phyloP scores from a whole-genome alignment of 306 rosid species.

The Casuarina cunninghamiana region DNA sequence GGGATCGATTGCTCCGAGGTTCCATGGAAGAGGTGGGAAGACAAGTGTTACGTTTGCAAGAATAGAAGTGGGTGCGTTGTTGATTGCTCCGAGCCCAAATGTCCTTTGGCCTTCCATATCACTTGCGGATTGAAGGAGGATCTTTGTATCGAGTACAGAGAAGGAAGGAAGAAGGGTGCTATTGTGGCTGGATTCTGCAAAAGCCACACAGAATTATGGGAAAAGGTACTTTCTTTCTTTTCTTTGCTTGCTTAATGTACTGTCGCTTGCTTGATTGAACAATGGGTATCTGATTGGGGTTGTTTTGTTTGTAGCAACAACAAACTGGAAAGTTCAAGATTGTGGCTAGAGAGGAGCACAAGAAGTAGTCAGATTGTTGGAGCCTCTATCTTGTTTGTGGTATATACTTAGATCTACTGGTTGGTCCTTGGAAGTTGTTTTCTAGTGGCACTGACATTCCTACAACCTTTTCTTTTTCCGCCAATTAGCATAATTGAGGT shows the following conservation, averaged over 20 bases:
- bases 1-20: conserved; percentile 73
- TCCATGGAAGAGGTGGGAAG: conserved; percentile 57
- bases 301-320: conserved; percentile 71
- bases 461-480: neutral
- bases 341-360: conserved; percentile 58
- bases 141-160: conserved; percentile 63
- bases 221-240: conserved; percentile 42
- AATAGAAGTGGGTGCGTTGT: conserved; percentile 51
- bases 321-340: conserved; percentile 80
- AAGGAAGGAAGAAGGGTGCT: conserved; percentile 59
- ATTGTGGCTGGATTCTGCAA: conserved; percentile 86
- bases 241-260: neutral
- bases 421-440: neutral
- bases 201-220: conserved; percentile 62
- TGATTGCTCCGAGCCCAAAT: conserved; percentile 67
- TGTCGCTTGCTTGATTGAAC: neutral
- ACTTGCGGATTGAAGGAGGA: conserved; percentile 71
- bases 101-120: conserved; percentile 65
- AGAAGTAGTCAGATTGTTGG: conserved; percentile 27
- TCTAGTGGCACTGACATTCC: neutral
- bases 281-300: conserved; percentile 15
- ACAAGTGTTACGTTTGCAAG: conserved; percentile 59
- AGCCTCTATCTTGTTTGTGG: neutral
- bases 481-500: neutral
- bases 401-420: neutral